Evolutionary conservation across 2,329 filamentous ascomycete genomes (phyloP), one percentile per base, ranked within the genome.

Genomic region (Talaromyces sp.): DNA sequence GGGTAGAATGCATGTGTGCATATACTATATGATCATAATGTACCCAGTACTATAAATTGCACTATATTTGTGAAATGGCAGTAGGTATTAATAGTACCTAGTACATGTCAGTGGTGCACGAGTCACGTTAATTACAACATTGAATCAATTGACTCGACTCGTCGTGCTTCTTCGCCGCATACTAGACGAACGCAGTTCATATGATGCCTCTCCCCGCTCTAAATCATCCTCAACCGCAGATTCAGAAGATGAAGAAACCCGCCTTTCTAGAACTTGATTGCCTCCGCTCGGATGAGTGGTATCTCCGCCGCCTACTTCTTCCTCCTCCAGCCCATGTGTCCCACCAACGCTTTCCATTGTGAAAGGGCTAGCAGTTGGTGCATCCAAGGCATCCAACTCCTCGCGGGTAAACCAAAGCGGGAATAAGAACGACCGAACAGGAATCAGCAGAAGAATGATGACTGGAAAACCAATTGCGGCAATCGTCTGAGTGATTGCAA

Each of bases 401-500:
- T 83, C 79, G 0, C 72, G 65, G 0, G 76, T 78, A 60, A 91
- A 86, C 67, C 82, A 78, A 30, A 74, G 74, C 1, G 88, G 88
- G 60, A 91, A 75, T 5, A 90, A 55, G 54, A 84, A 75, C 1
- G 86, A 82, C 8, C 88, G 80, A 2, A 86, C 72, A 0, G 88
- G 88, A 20, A 91, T 86, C 4, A 91, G 76, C 14, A 84, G 71
- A 43, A 91, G 73, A 64, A 91, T 90, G 58, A 90, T 82, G 32
- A 91, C 80, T 8, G 89, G 89, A 61, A 92, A 93, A 0, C 89
- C 89, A 10, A 93, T 89, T 2, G 89, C 89, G 2, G 89, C 89
- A 45, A 92, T 87, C 0, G 89, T 92, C 74, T 93, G 86, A 0
- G 89, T 91, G 64, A 92, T 89, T 54, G 89, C 89, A 69, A 93